Evolutionary conservation across 352 stramenopile genomes (phyloP), one percentile per base, ranked within the genome.

Genomic region (Phytophthora melonis): DNA sequence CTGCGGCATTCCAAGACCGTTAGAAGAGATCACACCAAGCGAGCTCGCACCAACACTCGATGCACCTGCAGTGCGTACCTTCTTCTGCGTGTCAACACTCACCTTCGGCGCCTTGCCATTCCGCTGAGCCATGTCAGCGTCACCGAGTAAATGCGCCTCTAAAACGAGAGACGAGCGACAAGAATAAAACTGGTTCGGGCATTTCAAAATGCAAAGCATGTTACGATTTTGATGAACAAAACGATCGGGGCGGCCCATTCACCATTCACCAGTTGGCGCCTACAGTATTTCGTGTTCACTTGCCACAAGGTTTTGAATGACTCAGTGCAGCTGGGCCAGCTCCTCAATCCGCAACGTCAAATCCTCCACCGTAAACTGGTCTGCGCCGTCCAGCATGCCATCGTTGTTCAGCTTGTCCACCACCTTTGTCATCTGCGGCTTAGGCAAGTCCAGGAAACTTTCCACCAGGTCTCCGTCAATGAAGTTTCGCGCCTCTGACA

Each of bases 381-480:
- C 78, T 10, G 68, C 80, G 54, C 81, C 86, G 36, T 95, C 88
- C 45, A 95, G 66, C 65, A 92, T 83, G 3, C 88, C 87, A 39
- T 97, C 89, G 63, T 82, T 88, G 74, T 99, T 99, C 68, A 99
- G 90, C 39, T 93, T 80, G 21, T 97, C 80, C 11, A 99, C 93
- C 23, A 99, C 88, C 74, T 92, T 90, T 45, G 89, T 69, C 89
- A 98, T 98, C 27, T 97, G 92, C 14, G 79, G 75, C 63, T 95
- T 95, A 14, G 92, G 80, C 59, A 99, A 81, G 78, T 99, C 97
- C 41, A 99, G 81, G 52, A 99, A 98, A 45, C 86, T 96, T 82
- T 99, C 97, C 41, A 99, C 81, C 50, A 99, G 79, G 77, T 99
- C 97, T 34, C 97, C 97, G 73, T 99, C 97, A 41, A 99, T 95